A percentile compares a stretch with the other conserved stretches of the same genome.
phyloP scores from a whole-genome alignment of 305 asterid species.

The Fraxinus baroniana region DNA sequence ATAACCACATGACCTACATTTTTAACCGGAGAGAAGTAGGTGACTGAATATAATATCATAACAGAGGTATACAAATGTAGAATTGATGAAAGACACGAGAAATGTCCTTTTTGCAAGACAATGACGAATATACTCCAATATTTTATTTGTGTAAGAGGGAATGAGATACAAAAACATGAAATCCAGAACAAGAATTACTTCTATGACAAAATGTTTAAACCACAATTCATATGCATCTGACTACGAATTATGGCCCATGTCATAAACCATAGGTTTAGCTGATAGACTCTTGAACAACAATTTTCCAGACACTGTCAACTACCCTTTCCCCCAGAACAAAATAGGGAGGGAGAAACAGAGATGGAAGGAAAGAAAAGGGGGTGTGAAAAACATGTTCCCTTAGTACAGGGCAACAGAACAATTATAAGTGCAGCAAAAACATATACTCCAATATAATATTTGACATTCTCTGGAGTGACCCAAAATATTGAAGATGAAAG shows the following conservation, averaged over 20 bases:
- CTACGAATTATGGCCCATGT: background rate
- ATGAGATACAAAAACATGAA: background rate
- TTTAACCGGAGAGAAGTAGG: background rate
- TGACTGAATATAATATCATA: background rate
- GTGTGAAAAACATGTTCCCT: background rate
- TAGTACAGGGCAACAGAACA: background rate
- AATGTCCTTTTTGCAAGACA: background rate
- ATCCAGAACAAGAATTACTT: background rate
- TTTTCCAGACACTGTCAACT: background rate
- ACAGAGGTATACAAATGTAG: background rate
- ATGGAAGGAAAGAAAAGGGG: background rate
- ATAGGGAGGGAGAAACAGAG: background rate
- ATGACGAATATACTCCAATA: background rate
- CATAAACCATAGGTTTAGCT: background rate
- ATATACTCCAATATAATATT: background rate
- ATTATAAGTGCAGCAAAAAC: background rate
- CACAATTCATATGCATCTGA: background rate
- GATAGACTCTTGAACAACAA: background rate
- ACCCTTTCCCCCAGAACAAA: background rate
- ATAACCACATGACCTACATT: constrained; percentile 2
- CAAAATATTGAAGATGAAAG: background rate
- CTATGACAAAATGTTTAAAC: background rate
- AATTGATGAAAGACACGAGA: background rate
- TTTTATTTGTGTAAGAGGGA: background rate
- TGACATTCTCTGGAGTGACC: background rate